Base-by-base conservation (phyloP, 2,329 filamentous ascomycete genomes). In the Metarhizium brunneum region DNA sequence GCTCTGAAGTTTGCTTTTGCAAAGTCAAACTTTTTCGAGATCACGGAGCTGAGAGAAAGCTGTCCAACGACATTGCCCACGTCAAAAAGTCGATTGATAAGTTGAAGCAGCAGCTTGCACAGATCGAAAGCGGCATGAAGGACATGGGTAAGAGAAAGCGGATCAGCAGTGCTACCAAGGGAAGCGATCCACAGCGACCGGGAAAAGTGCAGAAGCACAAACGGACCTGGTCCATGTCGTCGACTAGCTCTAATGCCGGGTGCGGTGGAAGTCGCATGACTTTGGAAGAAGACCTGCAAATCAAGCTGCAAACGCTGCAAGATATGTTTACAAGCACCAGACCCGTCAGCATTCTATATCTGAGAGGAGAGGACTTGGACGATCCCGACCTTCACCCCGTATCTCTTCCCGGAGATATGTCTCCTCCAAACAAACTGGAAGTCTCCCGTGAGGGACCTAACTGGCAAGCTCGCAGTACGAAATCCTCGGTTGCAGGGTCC, bases 21-120 rank as follows among this genome's bases (percentile, higher is more conserved):
- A 96, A 95, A 71, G 92, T 96, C 58, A 97, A 97, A 71, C 83
- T 97, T 2, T 97, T 97, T 78, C 84, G 92, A 59, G 92, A 97
- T 66, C 94, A 97, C 64, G 92, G 92, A 29, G 94, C 94, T 0
- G 92, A 97, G 70, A 84, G 92, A 52, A 97, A 97, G 68, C 79
- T 97, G 1, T 92, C 92, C 16, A 97, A 97, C 66, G 92, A 97
- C 63, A 82, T 96, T 8, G 88, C 90, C 0, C 92, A 97, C 65
- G 89, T 97, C 60, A 95, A 95, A 71, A 97, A 96, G 73, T 90
- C 88, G 0, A 96, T 97, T 63, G 92, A 96, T 66, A 97, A 96
- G 72, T 75, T 96, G 50, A 95, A 95, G 70, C 91, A 96, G 66
- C 92, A 96, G 66, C 94, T 96, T 58, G 78, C 87, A 0, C 91